Evolutionary conservation across 495 filamentous ascomycete genomes (phyloP), one percentile per base, ranked within the genome.

Genomic region (Opeltia flavorubescens): DNA sequence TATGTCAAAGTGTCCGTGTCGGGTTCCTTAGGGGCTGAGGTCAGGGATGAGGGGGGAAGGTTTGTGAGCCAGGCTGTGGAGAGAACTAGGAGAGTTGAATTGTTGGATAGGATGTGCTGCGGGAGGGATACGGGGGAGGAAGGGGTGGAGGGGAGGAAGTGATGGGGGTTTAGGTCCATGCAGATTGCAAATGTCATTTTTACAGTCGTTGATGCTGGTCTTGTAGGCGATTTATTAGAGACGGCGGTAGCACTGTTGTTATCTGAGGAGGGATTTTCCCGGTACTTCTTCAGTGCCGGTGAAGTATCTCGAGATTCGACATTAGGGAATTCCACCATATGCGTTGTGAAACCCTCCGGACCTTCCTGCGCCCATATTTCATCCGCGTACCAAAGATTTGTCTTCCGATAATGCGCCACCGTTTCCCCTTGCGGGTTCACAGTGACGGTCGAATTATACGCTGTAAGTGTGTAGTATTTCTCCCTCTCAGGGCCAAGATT

Each of bases 311-410:
- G n/a, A n/a, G n/a, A n/a, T n/a, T n/a, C n/a, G n/a, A n/a, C n/a
- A n/a, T 44, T 29, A 72, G 62, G n/a, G 52, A 50, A 12, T 74
- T 58, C 43, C 61, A 86, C 13, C 80, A 80, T 4, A 67, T 63
- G 6, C 29, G 29, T 31, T 13, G 6, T 13, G 38, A 41, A 41
- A 1, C 38, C 38, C 3, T 25, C 38, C 17, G 63, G 58, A 9
- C 86, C 85, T 63, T 95, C 89, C 2, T 71, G 60, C 1, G 89
- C 87, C 91, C 91, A 98, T 0, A 78, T 84, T 56, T 87, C 86
- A 57, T 96, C 89, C 1, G 86, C 91, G 64, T 84, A 84, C 62
- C 89, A 96, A 47, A 98, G 72, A 53, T 89, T 89, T 20, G 69
- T 70, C 60, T 98, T 98, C 53, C 91, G 81, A 61, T 95, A 95